A percentile compares a stretch with the other conserved stretches of the same genome.
These are phyloP conservation scores for Vitis hybrid DNA, from an alignment of 177 flowering plant species.

Conservation along the genomic window DNA sequence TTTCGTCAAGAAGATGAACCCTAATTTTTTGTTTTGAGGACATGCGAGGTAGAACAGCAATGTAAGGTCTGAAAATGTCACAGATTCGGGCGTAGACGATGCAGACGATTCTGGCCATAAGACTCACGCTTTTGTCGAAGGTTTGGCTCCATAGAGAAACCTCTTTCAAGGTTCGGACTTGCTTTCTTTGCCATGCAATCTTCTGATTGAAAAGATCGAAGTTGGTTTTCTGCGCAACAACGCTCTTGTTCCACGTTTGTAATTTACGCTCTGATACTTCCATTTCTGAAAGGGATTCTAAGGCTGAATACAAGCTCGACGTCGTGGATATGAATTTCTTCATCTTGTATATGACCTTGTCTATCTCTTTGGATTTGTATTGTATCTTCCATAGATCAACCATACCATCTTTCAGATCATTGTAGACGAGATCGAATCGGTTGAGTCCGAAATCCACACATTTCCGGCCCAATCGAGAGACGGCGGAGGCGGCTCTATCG, in stretches of 20 bases:
- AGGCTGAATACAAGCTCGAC: constrained; percentile 31
- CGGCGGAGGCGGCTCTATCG: constrained; percentile 37
- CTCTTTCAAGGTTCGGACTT: constrained; percentile 38
- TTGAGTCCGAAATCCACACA: constrained; percentile 47
- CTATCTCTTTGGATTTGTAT: constrained; percentile 28
- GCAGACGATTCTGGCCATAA: constrained; percentile 54
- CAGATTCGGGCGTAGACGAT: constrained; percentile 51
- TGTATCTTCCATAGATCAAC: constrained; percentile 29
- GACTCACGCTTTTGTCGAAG: constrained; percentile 46
- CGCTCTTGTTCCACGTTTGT: constrained; percentile 28
- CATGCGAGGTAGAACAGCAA: constrained; percentile 27
- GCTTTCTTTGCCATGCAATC: constrained; percentile 39
- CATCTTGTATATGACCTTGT: constrained; percentile 41
- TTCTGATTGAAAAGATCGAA: constrained; percentile 42
- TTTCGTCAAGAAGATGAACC: neutral
- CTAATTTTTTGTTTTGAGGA: neutral
- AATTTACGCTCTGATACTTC: constrained; percentile 51
- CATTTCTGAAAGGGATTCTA: constrained; percentile 47
- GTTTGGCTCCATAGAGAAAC: constrained; percentile 64
- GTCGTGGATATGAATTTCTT: constrained; percentile 53
- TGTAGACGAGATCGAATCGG: constrained; percentile 47
- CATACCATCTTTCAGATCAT: constrained; percentile 44
- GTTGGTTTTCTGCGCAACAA: constrained; percentile 22
- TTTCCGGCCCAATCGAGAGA: constrained; percentile 46
- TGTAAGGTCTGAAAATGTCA: constrained; percentile 48